phyloP scores from a whole-genome alignment of 2,329 filamentous ascomycete species.

The Cadophora sp. region DNA sequence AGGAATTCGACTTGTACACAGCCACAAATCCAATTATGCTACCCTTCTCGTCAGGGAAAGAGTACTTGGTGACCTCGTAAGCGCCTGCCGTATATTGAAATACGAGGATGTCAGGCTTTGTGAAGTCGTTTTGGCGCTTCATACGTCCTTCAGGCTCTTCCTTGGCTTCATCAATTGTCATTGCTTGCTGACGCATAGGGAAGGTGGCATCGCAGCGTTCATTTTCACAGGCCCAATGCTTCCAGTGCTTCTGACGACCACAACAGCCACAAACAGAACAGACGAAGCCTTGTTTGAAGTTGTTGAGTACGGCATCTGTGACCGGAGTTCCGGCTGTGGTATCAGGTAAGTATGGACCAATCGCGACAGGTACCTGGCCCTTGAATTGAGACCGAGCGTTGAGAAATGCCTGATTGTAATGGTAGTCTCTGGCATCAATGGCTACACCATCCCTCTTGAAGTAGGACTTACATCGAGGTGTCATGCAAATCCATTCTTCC shows the following conservation, averaged over 20 bases:
- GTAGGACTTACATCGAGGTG: conserved; percentile 57
- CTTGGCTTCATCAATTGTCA: conserved; percentile 30
- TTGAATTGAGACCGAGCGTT: conserved; percentile 55
- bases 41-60: conserved; percentile 52
- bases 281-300: conserved; percentile 67
- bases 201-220: conserved; percentile 55
- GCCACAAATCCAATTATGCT: conserved; percentile 57
- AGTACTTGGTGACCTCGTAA: conserved; percentile 49
- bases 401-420: conserved; percentile 65
- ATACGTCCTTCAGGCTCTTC: background rate
- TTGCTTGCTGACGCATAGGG: conserved; percentile 6
- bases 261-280: conserved; percentile 70
- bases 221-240: conserved; percentile 65
- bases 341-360: conserved; percentile 47
- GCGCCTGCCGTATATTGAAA: conserved; percentile 28
- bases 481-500: conserved; percentile 65
- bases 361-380: conserved; percentile 45
- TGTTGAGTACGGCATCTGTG: conserved; percentile 14
- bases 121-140: background rate
- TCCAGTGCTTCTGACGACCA: conserved; percentile 65
- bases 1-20: conserved; percentile 62
- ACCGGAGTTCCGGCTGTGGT: background rate
- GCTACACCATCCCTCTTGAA: conserved; percentile 48
- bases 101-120: background rate
- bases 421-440: conserved; percentile 44